Conservation (phyloP, 805 yeast species). For the Brettanomyces naardenensis region DNA sequence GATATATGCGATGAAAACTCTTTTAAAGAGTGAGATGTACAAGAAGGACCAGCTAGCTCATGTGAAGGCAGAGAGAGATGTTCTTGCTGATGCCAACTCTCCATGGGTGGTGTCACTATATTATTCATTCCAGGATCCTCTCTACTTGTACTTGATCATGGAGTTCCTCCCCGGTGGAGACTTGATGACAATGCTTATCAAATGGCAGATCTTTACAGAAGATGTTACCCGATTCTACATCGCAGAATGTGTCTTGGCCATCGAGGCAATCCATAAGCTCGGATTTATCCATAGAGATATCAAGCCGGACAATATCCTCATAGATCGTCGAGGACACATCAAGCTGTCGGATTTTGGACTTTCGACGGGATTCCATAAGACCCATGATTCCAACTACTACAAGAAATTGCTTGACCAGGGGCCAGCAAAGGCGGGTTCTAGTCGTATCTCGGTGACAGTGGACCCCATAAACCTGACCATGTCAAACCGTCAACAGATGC, state of each 20-base stretch:
- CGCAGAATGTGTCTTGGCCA: slow-evolving; percentile 94
- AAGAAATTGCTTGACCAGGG: slow-evolving; percentile 72
- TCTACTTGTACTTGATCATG: slow-evolving; percentile 71
- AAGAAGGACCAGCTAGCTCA: slow-evolving; percentile 92
- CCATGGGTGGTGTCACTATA: slow-evolving; percentile 84
- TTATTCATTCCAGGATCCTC: slow-evolving; percentile 74
- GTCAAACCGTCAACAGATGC: slow-evolving; percentile 91
- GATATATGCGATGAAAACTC: slow-evolving; percentile 91
- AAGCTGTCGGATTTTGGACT: slow-evolving; percentile 69
- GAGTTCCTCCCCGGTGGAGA: slow-evolving; percentile 82
- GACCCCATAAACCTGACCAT: slow-evolving; percentile 94
- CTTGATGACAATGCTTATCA: slow-evolving; percentile 89
- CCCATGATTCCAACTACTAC: slow-evolving; percentile 85
- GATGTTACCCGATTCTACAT: slow-evolving; percentile 89
- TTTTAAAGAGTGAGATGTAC: slow-evolving; percentile 86
- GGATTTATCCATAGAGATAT: slow-evolving; percentile 97
- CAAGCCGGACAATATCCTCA: slow-evolving; percentile 86
- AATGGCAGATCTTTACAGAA: slow-evolving; percentile 90
- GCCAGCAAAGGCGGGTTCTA: slow-evolving; percentile 1
- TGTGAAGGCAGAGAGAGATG: slow-evolving; percentile 94
- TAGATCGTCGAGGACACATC: slow-evolving; percentile 58
- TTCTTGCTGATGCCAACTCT: slow-evolving; percentile 80
- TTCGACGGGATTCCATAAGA: slow-evolving; percentile 87
- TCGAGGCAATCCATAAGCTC: slow-evolving; percentile 85
- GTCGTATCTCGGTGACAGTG: slow-evolving; percentile 66